Percentiles rank a stretch among this genome's conserved stretches.
phyloP scores from a whole-genome alignment of 768 basidiomycete species.

The Auriscalpium orientale region DNA sequence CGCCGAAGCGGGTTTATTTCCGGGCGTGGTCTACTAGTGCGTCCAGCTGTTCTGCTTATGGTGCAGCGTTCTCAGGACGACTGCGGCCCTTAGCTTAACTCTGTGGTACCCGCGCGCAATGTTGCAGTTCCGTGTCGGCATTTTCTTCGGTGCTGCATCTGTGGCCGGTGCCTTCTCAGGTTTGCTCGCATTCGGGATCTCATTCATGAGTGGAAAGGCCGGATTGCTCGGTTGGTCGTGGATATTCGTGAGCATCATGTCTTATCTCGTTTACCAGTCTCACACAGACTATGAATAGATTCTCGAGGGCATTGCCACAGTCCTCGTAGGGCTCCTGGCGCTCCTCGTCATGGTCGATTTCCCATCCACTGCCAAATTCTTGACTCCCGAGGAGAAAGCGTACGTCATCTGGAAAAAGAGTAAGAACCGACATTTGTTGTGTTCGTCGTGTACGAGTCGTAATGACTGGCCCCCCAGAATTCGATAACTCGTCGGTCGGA shows the following conservation, averaged over 20 bases:
- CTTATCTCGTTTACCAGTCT: not conserved
- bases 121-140: slow-evolving; percentile 24
- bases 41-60: slow-evolving; percentile 9
- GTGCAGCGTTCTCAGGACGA: not conserved
- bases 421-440: slow-evolving; percentile 19
- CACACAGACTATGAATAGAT: slow-evolving; percentile 29
- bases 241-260: slow-evolving; percentile 22
- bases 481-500: slow-evolving; percentile 46
- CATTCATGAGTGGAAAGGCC: slow-evolving; percentile 25
- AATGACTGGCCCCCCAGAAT: slow-evolving; percentile 28
- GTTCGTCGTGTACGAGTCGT: not conserved
- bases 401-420: slow-evolving; percentile 51
- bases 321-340: slow-evolving; percentile 45
- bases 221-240: slow-evolving; percentile 26
- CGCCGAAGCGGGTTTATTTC: slow-evolving; percentile 65
- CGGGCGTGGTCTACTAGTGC: slow-evolving; percentile 69
- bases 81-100: slow-evolving; percentile 15
- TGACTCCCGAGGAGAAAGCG: slow-evolving; percentile 52
- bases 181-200: slow-evolving; percentile 28
- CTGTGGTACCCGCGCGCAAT: slow-evolving; percentile 28
- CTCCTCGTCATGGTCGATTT: slow-evolving; percentile 55
- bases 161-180: slow-evolving; percentile 22
- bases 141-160: slow-evolving; percentile 30
- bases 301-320: slow-evolving; percentile 56
- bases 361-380: slow-evolving; percentile 48